Evolutionary conservation across 768 basidiomycete species (phyloP), one percentile per base, ranked within the genome.

Genomic region (Leucosporidium yakuticum): DNA sequence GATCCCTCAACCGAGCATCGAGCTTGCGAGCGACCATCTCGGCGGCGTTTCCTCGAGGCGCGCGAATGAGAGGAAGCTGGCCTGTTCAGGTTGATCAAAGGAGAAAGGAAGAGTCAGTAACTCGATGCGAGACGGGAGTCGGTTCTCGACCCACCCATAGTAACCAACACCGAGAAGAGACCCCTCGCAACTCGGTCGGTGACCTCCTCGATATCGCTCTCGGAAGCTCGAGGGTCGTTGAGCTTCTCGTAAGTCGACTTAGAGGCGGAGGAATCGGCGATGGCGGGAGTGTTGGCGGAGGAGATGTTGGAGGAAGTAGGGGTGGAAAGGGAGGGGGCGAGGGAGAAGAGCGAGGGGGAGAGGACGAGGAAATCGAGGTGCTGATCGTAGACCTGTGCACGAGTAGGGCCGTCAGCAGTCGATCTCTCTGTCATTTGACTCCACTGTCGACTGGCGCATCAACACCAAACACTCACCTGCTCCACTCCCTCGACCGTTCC

Each of bases 1-100:
- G 80, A 76, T 98, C 95, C 60, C 95, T 83, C 74, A 98, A 88
- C 79, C 91, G 91, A 20, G 86, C 84, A 75, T 99, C 96, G 17
- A 99, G 83, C 78, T 91, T 96, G 80, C 92, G 88, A 14, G 94
- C 94, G n/a, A 98, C 87, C 94, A 97, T 96, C 79, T 99, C 96
- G 25, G 94, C 96, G 7, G 96, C 96, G 78, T 98, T 97, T 1
- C 95, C 95, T 78, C 88, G 82, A 27, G 96, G 96, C 65, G 90
- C 88, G 39, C 96, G 88, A 67, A 99, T 97, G 76, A 93, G 89
- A 15, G 96, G 96, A 27, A 95, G 88, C 74, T 91, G 88, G 2
- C 90, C 92, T 92, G 65, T n/a, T 59, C 27, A 4, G 27, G 21
- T 21, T 32, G 8, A 20, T 1, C 20, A 12, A 9, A 59, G 17